Conservation (phyloP, 352 stramenopile genomes). For the Blastocystis sp. region DNA sequence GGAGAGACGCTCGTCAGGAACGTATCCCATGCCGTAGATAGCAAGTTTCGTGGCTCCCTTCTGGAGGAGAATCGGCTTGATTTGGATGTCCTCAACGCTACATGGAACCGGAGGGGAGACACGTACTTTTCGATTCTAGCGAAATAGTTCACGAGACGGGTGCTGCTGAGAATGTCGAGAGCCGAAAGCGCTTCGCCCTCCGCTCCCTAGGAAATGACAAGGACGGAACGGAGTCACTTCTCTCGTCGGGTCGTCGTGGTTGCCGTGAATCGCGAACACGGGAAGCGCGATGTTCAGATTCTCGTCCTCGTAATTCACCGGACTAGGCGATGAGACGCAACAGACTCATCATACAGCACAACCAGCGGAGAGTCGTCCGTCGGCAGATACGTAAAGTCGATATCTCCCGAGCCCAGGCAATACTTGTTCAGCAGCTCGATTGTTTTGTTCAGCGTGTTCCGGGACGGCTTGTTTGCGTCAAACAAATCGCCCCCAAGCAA, state of each 20-base stretch:
- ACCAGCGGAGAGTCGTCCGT: conserved; percentile 48
- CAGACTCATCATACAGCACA: conserved; percentile 39
- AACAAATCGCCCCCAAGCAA: conserved; percentile 97
- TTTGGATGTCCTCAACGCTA: conserved; percentile 89
- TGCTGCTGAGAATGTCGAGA: conserved; percentile 90
- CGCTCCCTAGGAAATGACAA: conserved; percentile 75
- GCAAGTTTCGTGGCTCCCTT: conserved; percentile 93
- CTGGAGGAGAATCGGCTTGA: conserved; percentile 91
- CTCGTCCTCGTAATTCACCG: conserved; percentile 93
- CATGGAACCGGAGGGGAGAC: conserved; percentile 76
- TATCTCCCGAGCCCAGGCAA: conserved; percentile 85
- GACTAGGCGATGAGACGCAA: conserved; percentile 74
- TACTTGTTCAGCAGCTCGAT: conserved; percentile 93
- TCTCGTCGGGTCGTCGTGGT: conserved; percentile 96
- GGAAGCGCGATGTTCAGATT: conserved; percentile 91
- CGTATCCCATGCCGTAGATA: conserved; percentile 95
- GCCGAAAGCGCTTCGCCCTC: conserved; percentile 84
- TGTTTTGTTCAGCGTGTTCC: conserved; percentile 92
- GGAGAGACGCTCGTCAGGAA: conserved; percentile 96
- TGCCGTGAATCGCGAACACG: conserved; percentile 97
- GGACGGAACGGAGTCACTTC: conserved; percentile 79
- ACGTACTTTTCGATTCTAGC: conserved; percentile 80
- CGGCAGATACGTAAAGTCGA: conserved; percentile 76
- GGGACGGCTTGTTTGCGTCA: conserved; percentile 96
- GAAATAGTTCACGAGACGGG: conserved; percentile 99